phyloP scores from a whole-genome alignment of 1,284 basidiomycete genomes.

The Sphagnurus paluster region DNA sequence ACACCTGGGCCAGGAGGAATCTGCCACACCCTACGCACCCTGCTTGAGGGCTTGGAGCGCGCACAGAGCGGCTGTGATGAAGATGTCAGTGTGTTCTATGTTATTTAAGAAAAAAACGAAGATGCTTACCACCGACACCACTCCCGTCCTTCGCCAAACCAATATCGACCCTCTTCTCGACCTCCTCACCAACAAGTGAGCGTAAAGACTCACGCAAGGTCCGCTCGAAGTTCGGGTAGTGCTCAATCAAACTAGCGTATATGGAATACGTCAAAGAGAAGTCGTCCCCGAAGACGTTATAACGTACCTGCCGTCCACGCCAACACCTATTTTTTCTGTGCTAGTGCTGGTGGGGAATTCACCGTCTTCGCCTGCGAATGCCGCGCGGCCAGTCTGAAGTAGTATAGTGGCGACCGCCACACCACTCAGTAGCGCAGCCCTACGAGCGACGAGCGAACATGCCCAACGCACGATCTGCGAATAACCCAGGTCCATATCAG shows the following conservation, averaged over 20 bases:
- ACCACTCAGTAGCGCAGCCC: constrained; percentile 84
- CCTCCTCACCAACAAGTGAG: constrained; percentile 76
- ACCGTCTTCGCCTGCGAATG: constrained; percentile 40
- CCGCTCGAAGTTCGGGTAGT: constrained; percentile 84
- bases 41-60: constrained; percentile 69
- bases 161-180: constrained; percentile 80
- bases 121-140: constrained; percentile 85
- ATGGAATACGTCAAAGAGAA: not conserved
- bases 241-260: constrained; percentile 75
- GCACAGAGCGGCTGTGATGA: constrained; percentile 65
- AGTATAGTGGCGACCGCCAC: constrained; percentile 87
- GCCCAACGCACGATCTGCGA: constrained; percentile 76
- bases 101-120: not conserved
- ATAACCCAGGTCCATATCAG: not conserved
- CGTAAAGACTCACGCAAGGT: constrained; percentile 74
- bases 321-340: constrained; percentile 63
- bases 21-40: constrained; percentile 3
- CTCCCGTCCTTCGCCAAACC: constrained; percentile 97
- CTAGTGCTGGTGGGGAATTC: constrained; percentile 42
- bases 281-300: not conserved
- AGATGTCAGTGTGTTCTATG: not conserved
- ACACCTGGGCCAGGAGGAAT: constrained; percentile 1
- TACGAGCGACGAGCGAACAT: constrained; percentile 73
- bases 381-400: constrained; percentile 74
- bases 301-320: constrained; percentile 84